Conservation (phyloP, 106 monocot genomes). For the Phalaenopsis equestris region DNA sequence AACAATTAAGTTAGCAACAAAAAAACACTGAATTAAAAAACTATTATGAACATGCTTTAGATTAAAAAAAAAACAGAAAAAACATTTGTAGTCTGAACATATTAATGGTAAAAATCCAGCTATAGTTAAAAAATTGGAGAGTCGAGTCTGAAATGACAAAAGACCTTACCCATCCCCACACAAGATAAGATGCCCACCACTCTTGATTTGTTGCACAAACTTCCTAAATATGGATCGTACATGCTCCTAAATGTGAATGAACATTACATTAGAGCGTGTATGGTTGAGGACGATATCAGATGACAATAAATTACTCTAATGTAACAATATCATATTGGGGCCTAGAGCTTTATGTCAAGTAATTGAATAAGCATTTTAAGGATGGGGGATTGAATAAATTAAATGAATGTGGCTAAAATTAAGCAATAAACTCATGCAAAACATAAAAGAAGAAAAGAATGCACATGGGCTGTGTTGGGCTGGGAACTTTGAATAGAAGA, state of each 20-base stretch:
- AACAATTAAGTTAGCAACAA: no score
- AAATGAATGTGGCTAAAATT: background rate
- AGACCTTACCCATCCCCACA: slow-evolving; percentile 33
- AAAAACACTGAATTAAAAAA: no score
- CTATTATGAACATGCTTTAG: background rate
- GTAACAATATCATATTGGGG: background rate
- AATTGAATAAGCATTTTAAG: background rate
- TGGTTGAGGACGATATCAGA: background rate
- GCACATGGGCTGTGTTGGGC: background rate
- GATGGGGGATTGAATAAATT: background rate
- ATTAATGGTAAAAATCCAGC: background rate
- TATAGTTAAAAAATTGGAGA: background rate
- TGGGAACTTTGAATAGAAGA: background rate
- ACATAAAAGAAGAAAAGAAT: background rate
- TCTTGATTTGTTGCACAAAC: slow-evolving; percentile 28
- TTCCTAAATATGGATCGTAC: slow-evolving; percentile 18
- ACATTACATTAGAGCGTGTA: background rate
- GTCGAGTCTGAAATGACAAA: background rate
- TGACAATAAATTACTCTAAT: background rate
- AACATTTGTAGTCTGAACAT: background rate
- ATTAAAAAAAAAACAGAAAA: background rate
- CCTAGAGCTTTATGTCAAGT: background rate
- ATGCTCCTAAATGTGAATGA: slow-evolving; percentile 19
- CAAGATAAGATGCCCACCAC: slow-evolving; percentile 34
- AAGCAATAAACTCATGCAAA: background rate